A percentile compares a stretch with the other conserved stretches of the same genome.
phyloP scores from a whole-genome alignment of 768 basidiomycete species.

The Clathrus columnatus region DNA sequence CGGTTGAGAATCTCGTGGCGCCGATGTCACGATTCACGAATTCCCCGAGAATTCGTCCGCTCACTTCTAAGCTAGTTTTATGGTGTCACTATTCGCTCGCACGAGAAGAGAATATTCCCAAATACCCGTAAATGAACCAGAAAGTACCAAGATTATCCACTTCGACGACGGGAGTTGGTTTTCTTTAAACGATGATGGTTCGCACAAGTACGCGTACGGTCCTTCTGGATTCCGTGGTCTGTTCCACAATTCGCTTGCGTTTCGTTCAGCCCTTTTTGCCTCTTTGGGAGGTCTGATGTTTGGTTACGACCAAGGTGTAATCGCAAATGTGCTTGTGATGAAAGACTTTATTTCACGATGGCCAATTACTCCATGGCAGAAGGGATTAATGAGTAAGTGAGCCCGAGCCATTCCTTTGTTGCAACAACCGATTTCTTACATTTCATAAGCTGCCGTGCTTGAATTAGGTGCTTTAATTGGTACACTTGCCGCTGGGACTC shows the following conservation, averaged over 20 bases:
- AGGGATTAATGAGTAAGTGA: conserved; percentile 65
- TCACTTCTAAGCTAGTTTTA: too few relatives aligned
- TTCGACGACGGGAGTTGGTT: background rate
- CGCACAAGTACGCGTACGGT: conserved; percentile 65
- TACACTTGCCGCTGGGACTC: conserved; percentile 54
- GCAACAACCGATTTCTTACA: background rate
- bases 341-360: conserved; percentile 58
- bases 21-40: too few relatives aligned
- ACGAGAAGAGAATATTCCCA: background rate
- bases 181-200: background rate
- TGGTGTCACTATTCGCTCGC: background rate
- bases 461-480: conserved; percentile 78
- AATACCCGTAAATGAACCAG: background rate
- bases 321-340: conserved; percentile 83
- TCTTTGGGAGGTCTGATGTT: conserved; percentile 72
- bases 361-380: conserved; percentile 64
- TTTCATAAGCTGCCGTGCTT: conserved; percentile 60
- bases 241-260: conserved; percentile 52
- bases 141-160: background rate
- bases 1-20: too few relatives aligned
- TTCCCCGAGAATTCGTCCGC: too few relatives aligned
- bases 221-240: conserved; percentile 61
- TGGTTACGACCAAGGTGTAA: conserved; percentile 81
- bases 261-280: conserved; percentile 64
- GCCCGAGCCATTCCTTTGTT: background rate